A percentile compares a stretch with the other conserved stretches of the same genome.
phyloP scores from a whole-genome alignment of 148 eudicot species.

The Chenopodium berlandieri region DNA sequence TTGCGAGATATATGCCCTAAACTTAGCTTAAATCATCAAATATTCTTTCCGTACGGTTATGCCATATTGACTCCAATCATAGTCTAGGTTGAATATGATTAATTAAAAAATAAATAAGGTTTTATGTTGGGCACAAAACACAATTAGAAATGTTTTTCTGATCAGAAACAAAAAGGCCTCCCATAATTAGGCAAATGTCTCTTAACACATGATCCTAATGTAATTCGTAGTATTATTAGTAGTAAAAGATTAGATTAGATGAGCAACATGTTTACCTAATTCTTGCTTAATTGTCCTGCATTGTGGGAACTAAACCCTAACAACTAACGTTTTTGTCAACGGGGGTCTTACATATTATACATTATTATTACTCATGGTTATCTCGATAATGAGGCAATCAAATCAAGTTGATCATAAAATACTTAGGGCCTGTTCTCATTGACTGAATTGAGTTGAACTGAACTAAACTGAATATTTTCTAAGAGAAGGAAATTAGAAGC shows the following conservation, averaged over 20 bases:
- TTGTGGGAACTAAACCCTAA: constrained; percentile 14
- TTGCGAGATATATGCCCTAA: neutral
- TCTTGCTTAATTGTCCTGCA: constrained; percentile 24
- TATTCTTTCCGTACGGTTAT: constrained; percentile 21
- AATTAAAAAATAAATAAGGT: neutral
- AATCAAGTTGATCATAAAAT: constrained; percentile 17
- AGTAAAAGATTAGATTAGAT: neutral
- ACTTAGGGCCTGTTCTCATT: no score
- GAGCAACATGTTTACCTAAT: constrained; percentile 23
- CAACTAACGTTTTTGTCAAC: constrained; percentile 19
- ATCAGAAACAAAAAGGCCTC: constrained; percentile 33
- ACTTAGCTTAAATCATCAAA: neutral
- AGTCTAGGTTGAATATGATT: constrained; percentile 19
- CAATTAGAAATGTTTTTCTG: constrained; percentile 40
- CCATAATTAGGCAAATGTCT: constrained; percentile 45
- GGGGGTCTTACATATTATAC: neutral
- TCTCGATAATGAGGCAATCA: neutral
- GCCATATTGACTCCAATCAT: constrained; percentile 29
- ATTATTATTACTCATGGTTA: neutral
- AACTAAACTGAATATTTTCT: no score
- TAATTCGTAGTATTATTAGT: neutral
- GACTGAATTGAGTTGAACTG: no score
- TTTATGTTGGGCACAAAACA: constrained; percentile 34
- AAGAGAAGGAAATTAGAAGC: no score
- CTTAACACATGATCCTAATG: constrained; percentile 14